phyloP scores from a whole-genome alignment of 768 basidiomycete species.

The Sutorius australiensis region DNA sequence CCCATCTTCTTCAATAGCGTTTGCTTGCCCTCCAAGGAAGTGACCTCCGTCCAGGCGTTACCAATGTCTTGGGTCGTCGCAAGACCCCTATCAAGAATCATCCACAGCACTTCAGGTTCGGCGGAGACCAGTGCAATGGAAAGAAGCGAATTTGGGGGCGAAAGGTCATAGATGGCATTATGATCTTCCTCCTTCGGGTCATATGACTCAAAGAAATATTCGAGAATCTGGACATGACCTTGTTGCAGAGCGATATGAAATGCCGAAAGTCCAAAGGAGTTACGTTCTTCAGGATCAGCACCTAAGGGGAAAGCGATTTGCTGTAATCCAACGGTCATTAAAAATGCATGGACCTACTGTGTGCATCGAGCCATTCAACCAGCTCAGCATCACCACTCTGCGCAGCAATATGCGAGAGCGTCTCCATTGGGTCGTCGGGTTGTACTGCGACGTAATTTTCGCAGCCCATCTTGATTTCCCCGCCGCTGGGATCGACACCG shows the following conservation, averaged over 20 bases:
- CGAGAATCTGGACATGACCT: slow-evolving; percentile 50
- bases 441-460: slow-evolving; percentile 44
- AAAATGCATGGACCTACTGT: slow-evolving; percentile 47
- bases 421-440: slow-evolving; percentile 59
- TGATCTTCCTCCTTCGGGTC: slow-evolving; percentile 52
- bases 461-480: slow-evolving; percentile 58
- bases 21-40: slow-evolving; percentile 34
- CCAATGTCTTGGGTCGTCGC: slow-evolving; percentile 46
- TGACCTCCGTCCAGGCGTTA: slow-evolving; percentile 48
- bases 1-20: slow-evolving; percentile 22
- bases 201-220: slow-evolving; percentile 60
- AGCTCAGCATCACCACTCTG: slow-evolving; percentile 52
- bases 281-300: slow-evolving; percentile 69
- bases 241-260: slow-evolving; percentile 61
- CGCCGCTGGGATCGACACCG: slow-evolving; percentile 65
- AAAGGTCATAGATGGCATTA: slow-evolving; percentile 43
- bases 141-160: slow-evolving; percentile 43
- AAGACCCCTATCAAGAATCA: slow-evolving; percentile 58
- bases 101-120: slow-evolving; percentile 62
- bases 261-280: slow-evolving; percentile 54
- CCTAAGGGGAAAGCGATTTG: slow-evolving; percentile 38
- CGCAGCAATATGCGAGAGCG: slow-evolving; percentile 66
- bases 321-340: slow-evolving; percentile 23
- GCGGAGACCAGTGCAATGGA: slow-evolving; percentile 55
- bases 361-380: slow-evolving; percentile 66